These are phyloP conservation scores for Macadamia tetraphylla DNA, from an alignment of 164 flowering plant species.

Conservation along the genomic window DNA sequence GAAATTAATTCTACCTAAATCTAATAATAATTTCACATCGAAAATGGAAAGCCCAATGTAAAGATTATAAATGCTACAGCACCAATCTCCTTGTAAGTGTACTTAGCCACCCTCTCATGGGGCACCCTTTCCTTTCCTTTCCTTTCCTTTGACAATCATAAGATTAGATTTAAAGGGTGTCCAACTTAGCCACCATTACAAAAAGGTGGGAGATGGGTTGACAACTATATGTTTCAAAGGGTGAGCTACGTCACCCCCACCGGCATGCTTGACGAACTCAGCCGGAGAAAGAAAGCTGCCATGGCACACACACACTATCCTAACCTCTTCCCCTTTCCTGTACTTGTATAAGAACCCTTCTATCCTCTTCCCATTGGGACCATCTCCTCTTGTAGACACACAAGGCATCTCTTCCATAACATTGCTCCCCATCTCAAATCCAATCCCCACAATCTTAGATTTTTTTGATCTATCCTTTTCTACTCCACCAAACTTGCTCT, in stretches of 20 bases:
- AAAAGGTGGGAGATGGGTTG: constrained; percentile 30
- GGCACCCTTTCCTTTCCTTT: neutral
- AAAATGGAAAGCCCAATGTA: neutral
- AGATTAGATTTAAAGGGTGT: neutral
- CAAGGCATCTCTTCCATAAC: constrained; percentile 67
- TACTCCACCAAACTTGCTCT: constrained; percentile 6
- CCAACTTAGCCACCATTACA: constrained; percentile 12
- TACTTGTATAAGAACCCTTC: constrained; percentile 78
- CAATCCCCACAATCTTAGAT: neutral
- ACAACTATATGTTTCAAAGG: constrained; percentile 82
- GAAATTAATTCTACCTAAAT: neutral
- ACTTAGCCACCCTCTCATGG: no score
- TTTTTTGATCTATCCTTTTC: constrained; percentile 10
- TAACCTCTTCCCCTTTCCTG: constrained; percentile 68
- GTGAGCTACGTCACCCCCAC: constrained; percentile 68
- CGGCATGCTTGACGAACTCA: constrained; percentile 85
- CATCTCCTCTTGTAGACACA: constrained; percentile 66
- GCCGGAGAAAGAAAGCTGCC: constrained; percentile 75
- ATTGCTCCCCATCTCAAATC: constrained; percentile 28
- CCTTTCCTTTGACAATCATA: no score
- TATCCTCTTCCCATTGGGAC: constrained; percentile 59
- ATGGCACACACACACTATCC: constrained; percentile 86
- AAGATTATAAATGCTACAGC: neutral
- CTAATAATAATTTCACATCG: neutral
- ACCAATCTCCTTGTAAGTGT: no score